These are phyloP conservation scores for Dryadomyces quercivorus DNA, from an alignment of 2,329 filamentous ascomycete species.

Conservation along the genomic window DNA sequence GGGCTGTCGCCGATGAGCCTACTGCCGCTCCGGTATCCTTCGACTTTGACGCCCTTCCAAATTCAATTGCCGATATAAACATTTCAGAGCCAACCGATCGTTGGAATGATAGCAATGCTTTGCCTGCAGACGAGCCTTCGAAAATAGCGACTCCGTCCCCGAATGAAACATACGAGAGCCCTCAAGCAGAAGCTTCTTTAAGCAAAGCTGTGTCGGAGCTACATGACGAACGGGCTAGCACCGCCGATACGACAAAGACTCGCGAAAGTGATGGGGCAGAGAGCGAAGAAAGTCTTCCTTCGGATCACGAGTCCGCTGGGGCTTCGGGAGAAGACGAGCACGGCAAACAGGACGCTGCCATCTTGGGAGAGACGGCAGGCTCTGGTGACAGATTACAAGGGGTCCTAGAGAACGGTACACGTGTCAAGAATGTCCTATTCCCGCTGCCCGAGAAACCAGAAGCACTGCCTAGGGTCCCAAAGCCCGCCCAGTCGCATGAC, in stretches of 20 bases:
- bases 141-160: neutral
- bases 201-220: neutral
- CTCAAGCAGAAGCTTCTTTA: too few relatives aligned
- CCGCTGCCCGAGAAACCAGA: conserved; percentile 18
- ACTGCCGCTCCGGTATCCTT: conserved; percentile 11
- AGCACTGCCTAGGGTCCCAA: conserved; percentile 28
- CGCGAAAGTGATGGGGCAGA: neutral
- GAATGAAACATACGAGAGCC: neutral
- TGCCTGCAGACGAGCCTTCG: conserved; percentile 8
- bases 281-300: neutral
- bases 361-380: too few relatives aligned
- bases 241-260: neutral
- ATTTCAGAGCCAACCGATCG: neutral
- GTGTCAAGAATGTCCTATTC: neutral
- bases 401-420: too few relatives aligned
- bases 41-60: neutral
- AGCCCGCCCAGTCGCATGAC: conserved; percentile 38
- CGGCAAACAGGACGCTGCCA: too few relatives aligned
- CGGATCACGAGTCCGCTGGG: neutral
- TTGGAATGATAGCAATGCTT: neutral
- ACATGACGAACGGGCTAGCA: neutral
- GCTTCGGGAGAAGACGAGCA: too few relatives aligned
- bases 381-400: too few relatives aligned
- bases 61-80: neutral
- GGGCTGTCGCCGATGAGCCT: conserved; percentile 20